phyloP scores from a whole-genome alignment of 305 asterid genomes.

The Plantago coronopus region DNA sequence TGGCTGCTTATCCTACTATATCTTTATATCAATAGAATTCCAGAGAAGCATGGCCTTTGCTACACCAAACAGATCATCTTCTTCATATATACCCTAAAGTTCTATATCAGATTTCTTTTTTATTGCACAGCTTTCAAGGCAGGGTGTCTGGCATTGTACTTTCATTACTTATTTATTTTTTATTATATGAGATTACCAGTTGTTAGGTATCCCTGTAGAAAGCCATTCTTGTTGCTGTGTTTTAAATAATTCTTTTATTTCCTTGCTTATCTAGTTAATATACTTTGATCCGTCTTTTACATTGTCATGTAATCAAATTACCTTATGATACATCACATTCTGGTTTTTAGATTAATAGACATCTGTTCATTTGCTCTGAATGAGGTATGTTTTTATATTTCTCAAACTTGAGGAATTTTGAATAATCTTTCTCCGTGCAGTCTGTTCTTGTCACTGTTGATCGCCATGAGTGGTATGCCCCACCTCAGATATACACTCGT shows the following conservation, averaged over 20 bases:
- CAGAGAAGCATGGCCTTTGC: no score
- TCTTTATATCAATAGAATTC: no score
- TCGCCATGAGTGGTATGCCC: constrained; percentile 99
- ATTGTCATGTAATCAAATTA: constrained; percentile 6
- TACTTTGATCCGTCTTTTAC: constrained; percentile 14
- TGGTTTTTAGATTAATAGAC: constrained; percentile 8
- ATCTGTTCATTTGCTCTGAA: neutral
- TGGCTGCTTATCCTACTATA: no score
- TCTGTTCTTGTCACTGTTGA: constrained; percentile 97
- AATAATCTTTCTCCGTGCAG: constrained; percentile 43
- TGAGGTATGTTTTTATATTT: constrained; percentile 3
- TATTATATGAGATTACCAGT: no score
- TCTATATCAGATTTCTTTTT: no score
- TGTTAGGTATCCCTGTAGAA: no score
- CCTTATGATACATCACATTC: constrained; percentile 1
- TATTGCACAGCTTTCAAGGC: constrained; percentile 2
- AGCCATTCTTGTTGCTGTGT: neutral
- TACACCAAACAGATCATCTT: no score
- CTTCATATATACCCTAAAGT: no score
- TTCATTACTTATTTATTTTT: neutral
- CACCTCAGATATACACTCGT: constrained; percentile 85
- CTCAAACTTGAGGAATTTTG: constrained; percentile 11
- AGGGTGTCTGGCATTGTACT: neutral
- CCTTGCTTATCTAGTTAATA: neutral
- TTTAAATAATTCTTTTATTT: neutral